phyloP scores from a whole-genome alignment of 2,329 filamentous ascomycete species.

The Seiridium cupressi region DNA sequence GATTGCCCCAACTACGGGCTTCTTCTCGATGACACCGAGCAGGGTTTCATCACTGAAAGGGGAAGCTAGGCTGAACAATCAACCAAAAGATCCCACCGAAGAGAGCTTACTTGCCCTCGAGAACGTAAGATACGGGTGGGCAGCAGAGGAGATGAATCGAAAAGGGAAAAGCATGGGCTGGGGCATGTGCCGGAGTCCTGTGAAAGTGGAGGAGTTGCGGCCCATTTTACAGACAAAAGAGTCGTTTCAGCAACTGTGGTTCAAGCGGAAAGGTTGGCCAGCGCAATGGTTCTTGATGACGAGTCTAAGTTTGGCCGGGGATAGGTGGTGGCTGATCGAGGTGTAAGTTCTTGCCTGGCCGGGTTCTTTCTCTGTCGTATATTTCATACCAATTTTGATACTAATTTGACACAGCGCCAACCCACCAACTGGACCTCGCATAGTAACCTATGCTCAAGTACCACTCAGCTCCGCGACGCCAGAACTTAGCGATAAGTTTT shows the following conservation, averaged over 20 bases:
- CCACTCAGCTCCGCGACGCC: conserved; percentile 42
- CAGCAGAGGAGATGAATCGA: conserved; percentile 60
- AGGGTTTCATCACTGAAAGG: conserved; percentile 52
- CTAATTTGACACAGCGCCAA: neutral
- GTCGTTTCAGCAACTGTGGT: conserved; percentile 64
- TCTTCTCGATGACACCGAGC: conserved; percentile 67
- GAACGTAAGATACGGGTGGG: conserved; percentile 57
- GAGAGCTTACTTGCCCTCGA: conserved; percentile 60
- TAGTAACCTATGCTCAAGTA: conserved; percentile 35
- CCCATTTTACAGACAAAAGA: conserved; percentile 62
- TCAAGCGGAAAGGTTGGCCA: conserved; percentile 71
- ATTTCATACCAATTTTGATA: too few species aligned
- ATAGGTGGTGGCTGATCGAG: conserved; percentile 76
- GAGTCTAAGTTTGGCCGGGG: conserved; percentile 68
- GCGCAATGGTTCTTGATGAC: conserved; percentile 70
- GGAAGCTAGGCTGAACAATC: conserved; percentile 64
- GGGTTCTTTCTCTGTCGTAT: neutral
- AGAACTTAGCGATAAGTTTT: conserved; percentile 47
- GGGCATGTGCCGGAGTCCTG: conserved; percentile 47
- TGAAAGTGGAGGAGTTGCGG: conserved; percentile 55
- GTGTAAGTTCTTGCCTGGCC: conserved; percentile 42
- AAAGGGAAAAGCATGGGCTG: conserved; percentile 65
- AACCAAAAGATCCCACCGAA: conserved; percentile 51
- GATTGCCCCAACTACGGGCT: conserved; percentile 78
- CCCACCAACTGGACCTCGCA: conserved; percentile 16